phyloP scores from a whole-genome alignment of 345 rosid genomes.

The Aquilaria malaccensis region DNA sequence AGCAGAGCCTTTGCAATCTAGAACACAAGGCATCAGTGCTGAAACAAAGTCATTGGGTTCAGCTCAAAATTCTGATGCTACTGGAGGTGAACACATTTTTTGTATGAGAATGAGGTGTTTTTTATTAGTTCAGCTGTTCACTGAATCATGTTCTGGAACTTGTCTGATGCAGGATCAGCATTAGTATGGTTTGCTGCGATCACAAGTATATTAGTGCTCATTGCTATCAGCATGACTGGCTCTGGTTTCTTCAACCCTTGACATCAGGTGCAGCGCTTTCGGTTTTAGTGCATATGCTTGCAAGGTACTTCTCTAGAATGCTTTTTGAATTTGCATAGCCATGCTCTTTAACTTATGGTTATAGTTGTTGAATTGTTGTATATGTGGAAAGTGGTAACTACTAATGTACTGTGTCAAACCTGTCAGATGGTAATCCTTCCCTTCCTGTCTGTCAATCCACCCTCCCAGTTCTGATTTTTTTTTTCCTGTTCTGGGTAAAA shows the following conservation, averaged over 20 bases:
- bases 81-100: slow-evolving; percentile 21
- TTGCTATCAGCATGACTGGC: slow-evolving; percentile 63
- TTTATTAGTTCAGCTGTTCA: slow-evolving; percentile 2
- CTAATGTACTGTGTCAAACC: not conserved
- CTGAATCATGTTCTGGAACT: slow-evolving; percentile 13
- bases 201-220: slow-evolving; percentile 59
- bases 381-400: not conserved
- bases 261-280: slow-evolving; percentile 18
- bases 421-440: slow-evolving; percentile 3
- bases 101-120: slow-evolving; percentile 1
- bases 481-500: too few species aligned
- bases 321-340: not conserved
- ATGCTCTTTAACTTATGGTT: not conserved
- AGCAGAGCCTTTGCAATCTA: slow-evolving; percentile 24
- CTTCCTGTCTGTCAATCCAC: not conserved
- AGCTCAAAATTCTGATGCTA: slow-evolving; percentile 23
- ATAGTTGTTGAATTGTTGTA: too few species aligned
- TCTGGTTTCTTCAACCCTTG: slow-evolving; percentile 91
- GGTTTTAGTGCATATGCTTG: slow-evolving; percentile 18
- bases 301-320: slow-evolving; percentile 26
- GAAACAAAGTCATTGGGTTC: slow-evolving; percentile 30
- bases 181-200: slow-evolving; percentile 68
- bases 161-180: slow-evolving; percentile 53
- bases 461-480: not conserved
- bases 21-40: slow-evolving; percentile 23